These are phyloP conservation scores for Purpureocillium lavendulum DNA, from an alignment of 2,329 filamentous ascomycete genomes.

Conservation along the genomic window DNA sequence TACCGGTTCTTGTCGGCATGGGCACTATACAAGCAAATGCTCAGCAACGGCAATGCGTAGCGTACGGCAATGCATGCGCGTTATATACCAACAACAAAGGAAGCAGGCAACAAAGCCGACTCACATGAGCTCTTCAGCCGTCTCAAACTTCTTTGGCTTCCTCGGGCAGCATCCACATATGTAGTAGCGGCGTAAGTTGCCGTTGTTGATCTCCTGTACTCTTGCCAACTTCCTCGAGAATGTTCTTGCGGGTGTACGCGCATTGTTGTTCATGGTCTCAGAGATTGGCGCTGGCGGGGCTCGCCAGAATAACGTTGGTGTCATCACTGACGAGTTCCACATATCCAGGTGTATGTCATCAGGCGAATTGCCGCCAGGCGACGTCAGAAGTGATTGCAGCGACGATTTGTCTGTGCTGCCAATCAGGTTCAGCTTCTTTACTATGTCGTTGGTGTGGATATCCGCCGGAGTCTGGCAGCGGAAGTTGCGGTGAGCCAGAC, in stretches of 20 bases:
- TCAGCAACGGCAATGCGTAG: too few species aligned
- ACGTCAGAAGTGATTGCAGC: constrained; percentile 33
- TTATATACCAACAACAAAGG: too few species aligned
- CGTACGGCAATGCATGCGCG: too few species aligned
- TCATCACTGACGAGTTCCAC: constrained; percentile 31
- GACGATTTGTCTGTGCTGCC: constrained; percentile 36
- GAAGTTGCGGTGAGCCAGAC: constrained; percentile 41
- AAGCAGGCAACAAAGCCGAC: too few species aligned
- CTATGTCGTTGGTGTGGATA: constrained; percentile 40
- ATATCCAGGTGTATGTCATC: too few species aligned
- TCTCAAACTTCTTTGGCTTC: constrained; percentile 93
- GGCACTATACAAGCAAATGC: constrained; percentile 46
- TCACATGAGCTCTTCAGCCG: constrained; percentile 74
- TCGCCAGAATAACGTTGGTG: constrained; percentile 30
- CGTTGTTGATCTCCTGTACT: constrained; percentile 32
- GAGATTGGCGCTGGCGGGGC: constrained; percentile 39
- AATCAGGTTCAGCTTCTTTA: constrained; percentile 46
- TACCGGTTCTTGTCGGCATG: constrained; percentile 97
- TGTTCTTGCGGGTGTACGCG: constrained; percentile 37
- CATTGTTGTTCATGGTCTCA: constrained; percentile 29
- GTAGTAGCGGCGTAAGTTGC: constrained; percentile 44
- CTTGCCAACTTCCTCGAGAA: constrained; percentile 45
- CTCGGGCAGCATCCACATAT: constrained; percentile 95
- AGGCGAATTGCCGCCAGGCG: too few species aligned
- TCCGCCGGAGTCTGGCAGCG: constrained; percentile 37